Percentiles rank a stretch among this genome's conserved stretches.
phyloP scores from a whole-genome alignment of 108 stramenopile genomes.

The Nitzschia sp. region DNA sequence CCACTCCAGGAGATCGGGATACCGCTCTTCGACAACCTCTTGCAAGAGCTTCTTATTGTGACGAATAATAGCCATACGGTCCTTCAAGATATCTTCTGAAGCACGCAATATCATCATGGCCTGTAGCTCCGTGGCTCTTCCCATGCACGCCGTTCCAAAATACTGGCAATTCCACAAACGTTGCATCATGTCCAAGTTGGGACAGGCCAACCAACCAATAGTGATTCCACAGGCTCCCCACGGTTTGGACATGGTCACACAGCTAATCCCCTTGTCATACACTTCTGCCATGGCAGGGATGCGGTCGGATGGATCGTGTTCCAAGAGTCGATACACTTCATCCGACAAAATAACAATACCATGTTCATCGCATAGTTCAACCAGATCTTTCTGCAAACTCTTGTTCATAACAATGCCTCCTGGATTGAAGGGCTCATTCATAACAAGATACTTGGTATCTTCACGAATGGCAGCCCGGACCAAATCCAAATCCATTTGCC shows the following conservation, averaged over 20 bases:
- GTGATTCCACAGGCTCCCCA: constrained; percentile 81
- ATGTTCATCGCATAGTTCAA: constrained; percentile 47
- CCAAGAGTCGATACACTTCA: constrained; percentile 76
- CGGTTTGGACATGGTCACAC: constrained; percentile 72
- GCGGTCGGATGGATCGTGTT: constrained; percentile 51
- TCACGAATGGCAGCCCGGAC: constrained; percentile 49
- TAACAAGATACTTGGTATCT: constrained; percentile 58
- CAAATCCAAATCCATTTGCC: constrained; percentile 59
- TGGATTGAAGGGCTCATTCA: constrained; percentile 84
- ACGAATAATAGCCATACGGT: constrained; percentile 48
- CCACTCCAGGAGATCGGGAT: constrained; percentile 60
- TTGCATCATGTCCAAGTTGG: constrained; percentile 45
- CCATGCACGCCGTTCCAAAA: constrained; percentile 73
- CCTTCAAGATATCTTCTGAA: constrained; percentile 48
- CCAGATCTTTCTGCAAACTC: constrained; percentile 43
- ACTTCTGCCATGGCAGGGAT: constrained; percentile 67
- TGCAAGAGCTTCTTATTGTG: constrained; percentile 52
- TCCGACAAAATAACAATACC: constrained; percentile 60
- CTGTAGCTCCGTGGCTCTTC: constrained; percentile 70
- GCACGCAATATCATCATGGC: constrained; percentile 65
- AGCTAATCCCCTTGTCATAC: constrained; percentile 59
- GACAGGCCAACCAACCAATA: constrained; percentile 72
- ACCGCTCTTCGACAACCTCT: constrained; percentile 49
- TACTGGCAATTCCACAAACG: constrained; percentile 59
- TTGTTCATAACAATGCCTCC: constrained; percentile 62